Evolutionary conservation across 257 asterid species (phyloP), one percentile per base, ranked within the genome.

Genomic region (Oldenlandia corymbosa): DNA sequence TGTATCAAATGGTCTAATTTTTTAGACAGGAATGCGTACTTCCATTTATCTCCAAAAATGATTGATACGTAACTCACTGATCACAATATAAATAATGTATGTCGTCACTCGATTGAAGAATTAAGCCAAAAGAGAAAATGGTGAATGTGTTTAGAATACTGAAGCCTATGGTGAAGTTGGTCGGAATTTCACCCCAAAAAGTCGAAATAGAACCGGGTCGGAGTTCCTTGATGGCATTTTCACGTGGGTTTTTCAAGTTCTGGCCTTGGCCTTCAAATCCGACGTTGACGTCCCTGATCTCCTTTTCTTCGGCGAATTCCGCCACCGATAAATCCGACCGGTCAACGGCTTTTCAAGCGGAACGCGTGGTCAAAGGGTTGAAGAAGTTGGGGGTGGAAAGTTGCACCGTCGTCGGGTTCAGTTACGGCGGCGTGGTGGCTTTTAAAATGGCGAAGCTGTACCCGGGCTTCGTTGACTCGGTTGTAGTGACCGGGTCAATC

Each of bases 281-380:
- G 18, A 10, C 32, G 58, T 52, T 26, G 21, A 24, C 58, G 14
- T 52, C 58, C 58, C 58, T 7, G 58, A 52, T 18, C 58, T 52
- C n/a, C 0, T 52, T 10, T 52, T 52, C 58, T 52, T 52, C 58
- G 32, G 58, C 58, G 58, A 23, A 5, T 52, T n/a, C 58, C 5
- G 14, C 58, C 58, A 52, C 58, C 58, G 34, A 52, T 41, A 41
- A 41, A 41, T 14, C 45, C 11, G 10, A 41, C 13, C 5, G 45
- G 45, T 41, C 45, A 41, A 41, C 45, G 45, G 13, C 11, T 2
- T 41, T 41, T 10, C 45, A 41, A 10, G 45, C 75, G 0, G 60
- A 63, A 14, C 60, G 65, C 42, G 42, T 72, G 62, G 77, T 65
- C 14, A 72, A 67, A 58, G 77, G 77, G 8, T 45, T 72, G 71